Percentiles rank a stretch among this genome's conserved stretches.
phyloP scores from a whole-genome alignment of 805 yeast species.

The Yarrowia divulgata region DNA sequence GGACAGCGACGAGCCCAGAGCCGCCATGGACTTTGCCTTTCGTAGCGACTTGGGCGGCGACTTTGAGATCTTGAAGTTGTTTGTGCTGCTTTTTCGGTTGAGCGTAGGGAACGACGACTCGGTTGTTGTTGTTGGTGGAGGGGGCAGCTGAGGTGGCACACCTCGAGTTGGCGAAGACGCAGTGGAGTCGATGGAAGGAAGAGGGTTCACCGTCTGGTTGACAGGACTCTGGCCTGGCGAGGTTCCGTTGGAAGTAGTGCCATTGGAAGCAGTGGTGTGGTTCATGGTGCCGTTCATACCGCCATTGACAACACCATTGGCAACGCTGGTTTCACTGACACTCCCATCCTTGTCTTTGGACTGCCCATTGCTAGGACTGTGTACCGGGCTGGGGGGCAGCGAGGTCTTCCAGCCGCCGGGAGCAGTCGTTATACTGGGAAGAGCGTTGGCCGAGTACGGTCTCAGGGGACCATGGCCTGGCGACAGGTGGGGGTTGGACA shows the following conservation, averaged over 20 bases:
- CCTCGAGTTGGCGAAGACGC: not conserved
- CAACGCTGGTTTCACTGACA: no score
- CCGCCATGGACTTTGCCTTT: slow-evolving; percentile 35
- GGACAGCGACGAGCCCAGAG: slow-evolving; percentile 7
- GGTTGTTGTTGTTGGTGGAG: not conserved
- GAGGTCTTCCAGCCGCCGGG: slow-evolving; percentile 22
- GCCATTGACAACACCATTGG: no score
- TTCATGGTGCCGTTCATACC: not conserved
- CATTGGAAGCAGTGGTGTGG: not conserved
- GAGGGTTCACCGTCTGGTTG: not conserved
- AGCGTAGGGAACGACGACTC: slow-evolving; percentile 11
- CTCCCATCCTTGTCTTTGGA: not conserved
- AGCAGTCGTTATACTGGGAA: slow-evolving; percentile 31
- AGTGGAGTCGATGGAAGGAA: not conserved
- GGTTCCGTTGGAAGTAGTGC: not conserved
- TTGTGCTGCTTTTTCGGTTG: slow-evolving; percentile 13
- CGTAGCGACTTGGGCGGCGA: slow-evolving; percentile 38
- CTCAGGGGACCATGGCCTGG: slow-evolving; percentile 22
- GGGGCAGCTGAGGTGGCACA: not conserved
- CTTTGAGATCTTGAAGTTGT: slow-evolving; percentile 26
- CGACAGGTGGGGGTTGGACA: slow-evolving; percentile 16
- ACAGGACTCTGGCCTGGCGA: slow-evolving; percentile 12
- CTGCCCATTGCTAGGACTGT: slow-evolving; percentile 14
- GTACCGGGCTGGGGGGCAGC: slow-evolving; percentile 28
- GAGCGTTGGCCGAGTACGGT: slow-evolving; percentile 33